Conservation (phyloP, 805 yeast genomes). For the Cyberlindnera lachancei region DNA sequence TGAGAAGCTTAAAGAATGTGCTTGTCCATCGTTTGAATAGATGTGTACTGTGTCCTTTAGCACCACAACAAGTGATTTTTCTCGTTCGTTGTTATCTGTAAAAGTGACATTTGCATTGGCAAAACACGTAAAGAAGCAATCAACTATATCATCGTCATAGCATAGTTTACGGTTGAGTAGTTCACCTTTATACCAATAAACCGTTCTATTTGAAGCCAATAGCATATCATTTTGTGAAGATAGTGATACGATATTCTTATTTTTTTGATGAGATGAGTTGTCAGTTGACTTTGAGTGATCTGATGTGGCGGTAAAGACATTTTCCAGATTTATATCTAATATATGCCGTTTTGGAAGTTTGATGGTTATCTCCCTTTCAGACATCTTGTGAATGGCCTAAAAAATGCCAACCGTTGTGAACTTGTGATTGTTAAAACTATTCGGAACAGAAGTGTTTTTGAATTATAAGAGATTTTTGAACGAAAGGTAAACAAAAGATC, state of each 20-base stretch:
- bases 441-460: too few relatives aligned
- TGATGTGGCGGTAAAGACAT: too few relatives aligned
- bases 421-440: too few relatives aligned
- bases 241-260: slow-evolving; percentile 3
- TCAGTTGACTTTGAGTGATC: too few relatives aligned
- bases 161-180: slow-evolving; percentile 39
- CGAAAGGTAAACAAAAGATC: too few relatives aligned
- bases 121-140: slow-evolving; percentile 58
- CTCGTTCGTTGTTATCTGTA: too few relatives aligned
- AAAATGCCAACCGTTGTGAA: too few relatives aligned
- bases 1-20: slow-evolving; percentile 60
- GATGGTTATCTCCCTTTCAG: too few relatives aligned
- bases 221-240: slow-evolving; percentile 12
- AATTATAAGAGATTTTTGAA: too few relatives aligned
- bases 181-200: slow-evolving; percentile 42
- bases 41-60: slow-evolving; percentile 53
- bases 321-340: too few relatives aligned
- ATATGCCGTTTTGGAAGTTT: too few relatives aligned
- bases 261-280: neutral
- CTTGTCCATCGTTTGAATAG: slow-evolving; percentile 53
- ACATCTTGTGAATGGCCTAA: too few relatives aligned
- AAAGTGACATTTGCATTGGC: slow-evolving; percentile 7
- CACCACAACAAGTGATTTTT: slow-evolving; percentile 49
- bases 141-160: slow-evolving; percentile 42
- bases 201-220: slow-evolving; percentile 9